These are phyloP conservation scores for Paracorniculantispora psalliotae DNA, from an alignment of 2,329 filamentous ascomycete species.

Conservation along the genomic window DNA sequence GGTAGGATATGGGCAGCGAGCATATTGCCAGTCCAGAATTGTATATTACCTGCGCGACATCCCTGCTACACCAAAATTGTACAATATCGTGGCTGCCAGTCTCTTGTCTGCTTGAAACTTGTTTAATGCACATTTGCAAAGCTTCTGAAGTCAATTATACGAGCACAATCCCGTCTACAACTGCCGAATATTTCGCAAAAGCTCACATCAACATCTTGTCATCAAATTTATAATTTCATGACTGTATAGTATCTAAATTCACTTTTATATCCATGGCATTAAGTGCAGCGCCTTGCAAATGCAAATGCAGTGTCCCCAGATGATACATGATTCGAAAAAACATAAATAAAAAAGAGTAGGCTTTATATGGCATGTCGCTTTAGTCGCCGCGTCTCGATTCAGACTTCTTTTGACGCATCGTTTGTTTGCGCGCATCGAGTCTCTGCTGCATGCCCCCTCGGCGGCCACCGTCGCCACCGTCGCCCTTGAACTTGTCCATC, in stretches of 20 bases:
- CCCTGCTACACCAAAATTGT: not conserved
- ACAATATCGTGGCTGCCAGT: no score
- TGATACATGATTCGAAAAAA: constrained; percentile 10
- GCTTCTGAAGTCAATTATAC: no score
- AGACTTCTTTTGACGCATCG: constrained; percentile 67
- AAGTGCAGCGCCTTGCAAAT: constrained; percentile 7
- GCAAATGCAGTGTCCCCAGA: constrained; percentile 4
- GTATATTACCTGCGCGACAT: no score
- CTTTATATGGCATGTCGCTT: not conserved
- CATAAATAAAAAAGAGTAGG: not conserved
- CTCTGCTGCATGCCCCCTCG: constrained; percentile 56
- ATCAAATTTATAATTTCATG: no score
- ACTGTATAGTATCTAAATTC: not conserved
- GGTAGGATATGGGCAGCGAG: not conserved
- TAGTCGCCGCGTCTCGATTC: constrained; percentile 30
- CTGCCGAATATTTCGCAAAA: not conserved
- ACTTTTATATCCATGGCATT: not conserved
- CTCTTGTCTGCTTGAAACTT: no score
- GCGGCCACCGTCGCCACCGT: constrained; percentile 38
- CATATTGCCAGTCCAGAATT: no score
- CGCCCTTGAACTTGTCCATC: constrained; percentile 23
- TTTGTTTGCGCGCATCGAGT: constrained; percentile 81
- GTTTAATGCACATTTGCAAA: no score
- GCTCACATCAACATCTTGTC: no score
- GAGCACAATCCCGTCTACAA: no score